Evolutionary conservation across 768 basidiomycete genomes (phyloP).

Genomic region (Cytidiella melzeri): DNA sequence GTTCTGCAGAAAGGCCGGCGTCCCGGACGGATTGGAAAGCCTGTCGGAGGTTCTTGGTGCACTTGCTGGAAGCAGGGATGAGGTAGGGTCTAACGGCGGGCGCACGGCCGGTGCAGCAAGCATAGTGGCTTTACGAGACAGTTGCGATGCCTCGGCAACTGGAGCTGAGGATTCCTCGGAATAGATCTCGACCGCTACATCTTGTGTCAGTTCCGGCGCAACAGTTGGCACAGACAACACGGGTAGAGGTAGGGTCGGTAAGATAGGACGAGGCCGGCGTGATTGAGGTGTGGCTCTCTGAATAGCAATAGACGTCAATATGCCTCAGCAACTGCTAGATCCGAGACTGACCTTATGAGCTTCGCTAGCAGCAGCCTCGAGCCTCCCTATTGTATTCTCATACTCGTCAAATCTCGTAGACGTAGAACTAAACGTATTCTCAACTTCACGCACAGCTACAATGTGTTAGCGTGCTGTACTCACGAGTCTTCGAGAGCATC

Average conservation of each 20-base stretch:
- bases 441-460: not conserved
- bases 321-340: not conserved
- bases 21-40: constrained; percentile 8
- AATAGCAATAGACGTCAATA: not conserved
- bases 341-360: constrained; percentile 42
- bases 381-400: constrained; percentile 44
- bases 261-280: constrained; percentile 39
- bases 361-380: constrained; percentile 47
- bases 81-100: constrained; percentile 20
- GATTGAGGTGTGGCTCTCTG: constrained; percentile 39
- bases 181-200: no score
- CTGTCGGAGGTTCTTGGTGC: constrained; percentile 16
- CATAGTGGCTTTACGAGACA: not conserved
- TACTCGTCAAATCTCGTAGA: constrained; percentile 31
- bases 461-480: not conserved
- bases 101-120: not conserved
- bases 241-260: constrained; percentile 50
- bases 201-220: not conserved
- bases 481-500: constrained; percentile 25
- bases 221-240: constrained; percentile 3
- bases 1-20: constrained; percentile 42
- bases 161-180: no score
- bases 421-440: constrained; percentile 2
- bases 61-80: constrained; percentile 24
- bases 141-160: not conserved